Evolutionary conservation across 257 asterid species (phyloP).

Genomic region (Fraxinus quadrangulata): DNA sequence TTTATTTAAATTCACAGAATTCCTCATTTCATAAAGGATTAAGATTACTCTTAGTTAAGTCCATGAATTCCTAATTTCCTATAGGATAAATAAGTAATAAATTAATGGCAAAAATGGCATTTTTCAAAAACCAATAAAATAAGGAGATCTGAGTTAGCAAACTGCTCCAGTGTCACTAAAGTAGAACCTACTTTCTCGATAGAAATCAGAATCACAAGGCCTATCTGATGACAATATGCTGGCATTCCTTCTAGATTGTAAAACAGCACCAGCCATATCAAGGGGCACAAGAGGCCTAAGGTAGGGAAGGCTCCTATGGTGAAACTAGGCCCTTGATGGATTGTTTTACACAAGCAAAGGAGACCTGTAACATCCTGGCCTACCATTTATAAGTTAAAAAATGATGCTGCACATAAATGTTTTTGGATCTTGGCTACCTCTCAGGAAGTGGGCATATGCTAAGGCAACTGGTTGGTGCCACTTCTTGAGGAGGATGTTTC

Average conservation of each 20-base stretch:
- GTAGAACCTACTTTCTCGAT: background rate
- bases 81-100: background rate
- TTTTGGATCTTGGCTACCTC: slow-evolving; percentile 19
- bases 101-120: background rate
- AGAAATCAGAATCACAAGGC: background rate
- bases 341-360: slow-evolving; percentile 11
- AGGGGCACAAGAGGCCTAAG: slow-evolving; percentile 5
- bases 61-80: background rate
- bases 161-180: slow-evolving; percentile 3
- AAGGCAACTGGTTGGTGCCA: slow-evolving; percentile 4
- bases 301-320: background rate
- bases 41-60: background rate
- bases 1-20: background rate
- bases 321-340: slow-evolving; percentile 15
- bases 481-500: slow-evolving; percentile 14
- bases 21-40: background rate
- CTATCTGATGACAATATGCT: background rate
- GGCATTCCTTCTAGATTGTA: background rate
- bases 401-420: background rate
- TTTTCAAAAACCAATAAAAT: slow-evolving; percentile 4
- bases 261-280: background rate
- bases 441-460: slow-evolving; percentile 3
- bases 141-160: slow-evolving; percentile 3
- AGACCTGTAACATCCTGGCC: background rate
- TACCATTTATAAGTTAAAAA: background rate